These are phyloP conservation scores for Emydomyces testavorans DNA, from an alignment of 2,329 filamentous ascomycete species.

Conservation along the genomic window DNA sequence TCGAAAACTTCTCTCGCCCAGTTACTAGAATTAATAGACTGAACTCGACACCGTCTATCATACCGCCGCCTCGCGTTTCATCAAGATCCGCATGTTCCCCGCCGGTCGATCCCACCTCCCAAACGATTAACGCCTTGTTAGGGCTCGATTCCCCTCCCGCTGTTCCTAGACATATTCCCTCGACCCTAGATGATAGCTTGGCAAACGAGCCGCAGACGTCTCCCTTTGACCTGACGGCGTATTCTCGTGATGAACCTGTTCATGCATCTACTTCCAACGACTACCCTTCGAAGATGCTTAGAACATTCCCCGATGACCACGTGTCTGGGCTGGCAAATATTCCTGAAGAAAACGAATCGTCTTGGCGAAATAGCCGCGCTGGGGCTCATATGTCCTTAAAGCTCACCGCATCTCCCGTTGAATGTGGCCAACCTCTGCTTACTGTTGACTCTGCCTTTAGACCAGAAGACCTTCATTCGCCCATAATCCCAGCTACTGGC, in stretches of 20 bases:
- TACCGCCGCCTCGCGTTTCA: conserved; percentile 32
- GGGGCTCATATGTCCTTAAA: conserved; percentile 17
- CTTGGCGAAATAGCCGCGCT: conserved; percentile 25
- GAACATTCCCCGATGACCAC: conserved; percentile 33
- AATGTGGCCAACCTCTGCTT: conserved; percentile 12
- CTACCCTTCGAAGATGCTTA: conserved; percentile 29
- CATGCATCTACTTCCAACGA: conserved; percentile 36
- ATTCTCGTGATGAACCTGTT: conserved; percentile 22
- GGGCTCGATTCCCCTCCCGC: conserved; percentile 25
- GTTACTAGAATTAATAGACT: conserved; percentile 33
- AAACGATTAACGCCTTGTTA: conserved; percentile 33
- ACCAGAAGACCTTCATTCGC: conserved; percentile 10
- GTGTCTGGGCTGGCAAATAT: conserved; percentile 36
- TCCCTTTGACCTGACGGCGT: conserved; percentile 22
- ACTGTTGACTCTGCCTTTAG: not conserved
- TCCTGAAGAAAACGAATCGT: conserved; percentile 34
- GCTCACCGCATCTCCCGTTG: conserved; percentile 14
- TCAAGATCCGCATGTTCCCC: conserved; percentile 25
- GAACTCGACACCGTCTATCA: conserved; percentile 29
- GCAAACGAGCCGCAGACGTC: conserved; percentile 9
- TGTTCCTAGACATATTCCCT: conserved; percentile 25
- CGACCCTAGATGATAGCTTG: conserved; percentile 17
- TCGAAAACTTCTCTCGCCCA: conserved; percentile 48
- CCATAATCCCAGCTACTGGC: conserved; percentile 7
- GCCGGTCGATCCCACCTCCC: conserved; percentile 27